A percentile compares a stretch with the other conserved stretches of the same genome.
Evolutionary conservation across 1,284 basidiomycete species (phyloP).

Genomic region (Fomitopsis schrenkii): DNA sequence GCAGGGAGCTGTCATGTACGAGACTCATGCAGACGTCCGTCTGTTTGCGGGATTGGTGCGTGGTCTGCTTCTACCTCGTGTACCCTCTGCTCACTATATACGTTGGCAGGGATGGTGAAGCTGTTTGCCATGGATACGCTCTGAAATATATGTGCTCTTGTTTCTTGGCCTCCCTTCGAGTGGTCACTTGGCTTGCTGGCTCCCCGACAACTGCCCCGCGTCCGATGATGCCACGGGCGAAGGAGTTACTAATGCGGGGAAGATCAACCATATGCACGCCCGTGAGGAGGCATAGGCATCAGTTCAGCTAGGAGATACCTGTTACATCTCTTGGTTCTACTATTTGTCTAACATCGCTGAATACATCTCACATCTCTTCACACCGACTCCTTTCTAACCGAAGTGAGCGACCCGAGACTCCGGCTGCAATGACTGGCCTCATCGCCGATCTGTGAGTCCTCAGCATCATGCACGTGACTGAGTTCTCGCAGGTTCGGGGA

Average conservation of each 20-base stretch:
- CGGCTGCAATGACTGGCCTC: neutral
- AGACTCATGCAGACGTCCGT: conserved; percentile 44
- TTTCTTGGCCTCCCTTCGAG: too few species aligned
- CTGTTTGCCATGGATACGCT: neutral
- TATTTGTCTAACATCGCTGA: conserved; percentile 18
- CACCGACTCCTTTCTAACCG: neutral
- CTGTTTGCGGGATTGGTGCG: conserved; percentile 39
- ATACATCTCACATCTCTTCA: neutral
- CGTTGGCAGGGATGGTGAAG: conserved; percentile 16
- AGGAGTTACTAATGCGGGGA: conserved; percentile 25
- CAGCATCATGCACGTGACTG: conserved; percentile 3
- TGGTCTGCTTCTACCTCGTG: neutral
- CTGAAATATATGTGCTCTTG: neutral
- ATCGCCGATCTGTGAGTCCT: neutral
- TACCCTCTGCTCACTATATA: neutral
- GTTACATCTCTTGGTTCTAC: conserved; percentile 17
- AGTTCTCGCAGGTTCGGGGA: conserved; percentile 9
- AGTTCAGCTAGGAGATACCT: conserved; percentile 16
- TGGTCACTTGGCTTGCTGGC: neutral
- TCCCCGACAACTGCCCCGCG: conserved; percentile 24
- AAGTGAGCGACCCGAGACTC: neutral
- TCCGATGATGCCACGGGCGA: conserved; percentile 15
- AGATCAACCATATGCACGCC: conserved; percentile 11
- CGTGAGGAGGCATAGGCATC: conserved; percentile 8
- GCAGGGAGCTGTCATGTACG: conserved; percentile 34